Evolutionary conservation across 768 basidiomycete genomes (phyloP), one percentile per base, ranked within the genome.

Genomic region (Lentinus tigrinus): DNA sequence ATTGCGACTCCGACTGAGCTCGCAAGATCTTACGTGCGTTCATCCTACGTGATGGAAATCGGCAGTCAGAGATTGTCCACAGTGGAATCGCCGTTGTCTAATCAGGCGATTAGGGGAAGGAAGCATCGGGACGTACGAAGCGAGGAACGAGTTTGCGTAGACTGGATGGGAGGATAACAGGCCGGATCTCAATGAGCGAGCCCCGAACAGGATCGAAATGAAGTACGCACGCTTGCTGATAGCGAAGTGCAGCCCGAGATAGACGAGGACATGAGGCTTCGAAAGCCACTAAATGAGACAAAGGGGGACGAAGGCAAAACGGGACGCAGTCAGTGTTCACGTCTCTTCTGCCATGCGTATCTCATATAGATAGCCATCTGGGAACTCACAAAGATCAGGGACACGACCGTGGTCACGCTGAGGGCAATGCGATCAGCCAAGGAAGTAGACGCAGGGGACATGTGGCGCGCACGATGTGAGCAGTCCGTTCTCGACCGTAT

Each of bases 71-170:
- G 9, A 19, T 19, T 7, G 43, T 46, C 21, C 43, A n/a, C 21
- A 10, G 24, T 27, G 43, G 24, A 6, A 24, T 23, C 23, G 19
- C 23, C 43, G 21, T 24, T 46, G 43, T 24, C 23, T 46, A 24
- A 46, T 23, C 43, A 46, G 21, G 24, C 43, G 46, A 43, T 40
- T 16, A 11, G 26, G 28, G 21, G n/a, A n/a, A 23, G 34, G n/a
- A n/a, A n/a, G n/a, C n/a, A 37, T 31, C 27, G 46, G 31, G 11
- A 63, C 63, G 46, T 50, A 70, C 69, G 69, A 64, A 43, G 68
- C 69, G 43, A 70, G 58, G 54, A 69, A 63, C 24, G 67, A 65
- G 54, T 67, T 70, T 13, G 68, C 69, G 43, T 70, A 69, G 14
- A 69, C 69, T 69, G 62, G 23, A 31, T 23, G 43, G 8, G 16